Evolutionary conservation across 1,284 basidiomycete genomes (phyloP).

Genomic region (Anthracocystis panici-leucophaei): DNA sequence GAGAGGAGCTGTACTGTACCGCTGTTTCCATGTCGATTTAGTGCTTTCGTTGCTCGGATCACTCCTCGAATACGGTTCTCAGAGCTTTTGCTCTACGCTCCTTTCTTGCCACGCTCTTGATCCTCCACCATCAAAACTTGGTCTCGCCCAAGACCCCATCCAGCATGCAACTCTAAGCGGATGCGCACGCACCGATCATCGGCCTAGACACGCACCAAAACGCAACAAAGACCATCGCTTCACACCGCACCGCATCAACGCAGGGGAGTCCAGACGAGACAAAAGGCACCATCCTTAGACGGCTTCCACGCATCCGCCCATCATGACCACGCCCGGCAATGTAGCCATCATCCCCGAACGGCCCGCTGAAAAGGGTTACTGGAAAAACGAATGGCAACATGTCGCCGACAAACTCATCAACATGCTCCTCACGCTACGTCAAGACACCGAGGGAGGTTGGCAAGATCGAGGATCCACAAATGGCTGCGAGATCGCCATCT

Average conservation of each 20-base stretch:
- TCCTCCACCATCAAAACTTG: background rate
- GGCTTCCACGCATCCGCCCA: background rate
- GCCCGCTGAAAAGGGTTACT: conserved; percentile 45
- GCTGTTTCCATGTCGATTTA: too few species aligned
- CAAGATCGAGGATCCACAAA: conserved; percentile 29
- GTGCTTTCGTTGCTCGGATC: too few species aligned
- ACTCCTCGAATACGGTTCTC: too few species aligned
- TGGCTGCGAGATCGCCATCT: conserved; percentile 30
- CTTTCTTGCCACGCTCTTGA: background rate
- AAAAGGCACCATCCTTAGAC: too few species aligned
- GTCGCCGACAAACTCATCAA: conserved; percentile 36
- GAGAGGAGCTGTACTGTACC: too few species aligned
- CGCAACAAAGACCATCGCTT: background rate
- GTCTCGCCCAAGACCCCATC: background rate
- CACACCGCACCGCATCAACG: background rate
- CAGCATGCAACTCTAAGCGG: conserved; percentile 1
- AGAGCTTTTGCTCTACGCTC: too few species aligned
- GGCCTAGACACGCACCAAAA: background rate
- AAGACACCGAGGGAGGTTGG: conserved; percentile 46
- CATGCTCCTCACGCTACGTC: conserved; percentile 35
- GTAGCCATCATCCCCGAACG: conserved; percentile 47
- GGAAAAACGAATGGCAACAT: conserved; percentile 39
- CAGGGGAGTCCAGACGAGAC: background rate
- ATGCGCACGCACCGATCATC: background rate
- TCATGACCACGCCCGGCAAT: conserved; percentile 31